Evolutionary conservation across 257 asterid genomes (phyloP).

Genomic region (Verbena officinalis): DNA sequence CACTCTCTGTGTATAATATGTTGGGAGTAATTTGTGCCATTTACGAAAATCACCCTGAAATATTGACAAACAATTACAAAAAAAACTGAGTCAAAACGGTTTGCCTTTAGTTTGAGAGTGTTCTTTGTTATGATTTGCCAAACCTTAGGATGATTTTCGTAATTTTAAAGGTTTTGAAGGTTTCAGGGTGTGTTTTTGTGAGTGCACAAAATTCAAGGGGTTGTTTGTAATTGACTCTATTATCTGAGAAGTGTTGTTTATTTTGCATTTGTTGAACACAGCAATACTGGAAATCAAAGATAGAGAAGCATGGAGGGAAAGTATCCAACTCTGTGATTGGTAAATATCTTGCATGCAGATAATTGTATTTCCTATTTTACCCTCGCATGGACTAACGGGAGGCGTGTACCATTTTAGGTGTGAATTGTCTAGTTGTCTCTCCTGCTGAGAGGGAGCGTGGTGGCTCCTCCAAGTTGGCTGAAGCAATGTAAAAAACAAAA

Average conservation of each 20-base stretch:
- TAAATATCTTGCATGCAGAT: slow-evolving; percentile 19
- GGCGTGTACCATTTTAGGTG: slow-evolving; percentile 44
- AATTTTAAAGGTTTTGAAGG: no score
- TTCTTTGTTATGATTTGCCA: no score
- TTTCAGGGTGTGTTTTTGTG: no score
- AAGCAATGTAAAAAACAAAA: slow-evolving; percentile 62
- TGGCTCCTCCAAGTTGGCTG: slow-evolving; percentile 75
- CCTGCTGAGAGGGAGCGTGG: slow-evolving; percentile 81
- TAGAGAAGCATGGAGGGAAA: slow-evolving; percentile 79
- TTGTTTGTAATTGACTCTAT: no score
- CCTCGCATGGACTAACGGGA: background rate
- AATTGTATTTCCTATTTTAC: background rate
- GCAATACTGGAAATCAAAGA: slow-evolving; percentile 85
- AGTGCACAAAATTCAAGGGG: no score
- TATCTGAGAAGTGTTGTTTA: background rate
- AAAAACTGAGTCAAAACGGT: no score
- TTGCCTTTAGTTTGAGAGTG: no score
- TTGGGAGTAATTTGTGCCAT: no score
- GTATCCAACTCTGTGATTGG: slow-evolving; percentile 75
- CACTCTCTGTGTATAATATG: no score
- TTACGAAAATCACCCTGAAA: no score
- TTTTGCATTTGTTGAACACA: slow-evolving; percentile 13
- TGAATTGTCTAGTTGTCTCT: slow-evolving; percentile 65
- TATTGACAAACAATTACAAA: no score
- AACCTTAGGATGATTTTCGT: no score